Percentiles rank a stretch among this genome's conserved stretches.
phyloP scores from a whole-genome alignment of 371 early-diverging fungal species.

The Circinella umbellata region DNA sequence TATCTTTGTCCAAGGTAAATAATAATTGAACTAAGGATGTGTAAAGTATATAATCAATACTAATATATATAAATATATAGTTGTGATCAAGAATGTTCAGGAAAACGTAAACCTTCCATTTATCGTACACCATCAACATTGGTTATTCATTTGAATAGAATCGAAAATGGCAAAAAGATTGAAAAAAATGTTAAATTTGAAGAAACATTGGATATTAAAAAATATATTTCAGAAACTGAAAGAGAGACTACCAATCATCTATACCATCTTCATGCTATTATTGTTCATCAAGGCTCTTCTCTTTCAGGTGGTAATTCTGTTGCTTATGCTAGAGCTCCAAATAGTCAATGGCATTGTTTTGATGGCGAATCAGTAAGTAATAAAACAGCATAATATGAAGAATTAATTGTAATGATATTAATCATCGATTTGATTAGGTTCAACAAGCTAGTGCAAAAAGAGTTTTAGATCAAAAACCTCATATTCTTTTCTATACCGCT shows the following conservation, averaged over 20 bases:
- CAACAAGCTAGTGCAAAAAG: constrained; percentile 73
- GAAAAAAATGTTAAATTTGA: constrained; percentile 53
- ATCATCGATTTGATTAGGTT: constrained; percentile 42
- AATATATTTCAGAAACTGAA: constrained; percentile 38
- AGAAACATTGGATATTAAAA: constrained; percentile 46
- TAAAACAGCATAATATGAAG: background rate
- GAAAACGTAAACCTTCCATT: constrained; percentile 63
- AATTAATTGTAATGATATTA: background rate
- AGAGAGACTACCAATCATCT: constrained; percentile 33
- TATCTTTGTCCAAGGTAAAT: constrained; percentile 37
- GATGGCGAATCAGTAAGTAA: constrained; percentile 73
- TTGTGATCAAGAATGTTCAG: constrained; percentile 62
- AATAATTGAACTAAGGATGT: too few species aligned
- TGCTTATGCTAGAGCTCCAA: constrained; percentile 77
- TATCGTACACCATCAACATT: constrained; percentile 73
- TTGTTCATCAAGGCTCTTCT: constrained; percentile 81
- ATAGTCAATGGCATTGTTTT: constrained; percentile 86
- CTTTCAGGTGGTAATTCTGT: constrained; percentile 84
- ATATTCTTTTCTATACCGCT: constrained; percentile 80
- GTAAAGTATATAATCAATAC: background rate
- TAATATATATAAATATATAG: constrained; percentile 3
- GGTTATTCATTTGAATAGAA: constrained; percentile 81
- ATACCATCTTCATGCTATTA: constrained; percentile 75
- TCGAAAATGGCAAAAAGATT: constrained; percentile 68
- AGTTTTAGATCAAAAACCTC: constrained; percentile 75